Percentiles rank a stretch among this genome's conserved stretches.
phyloP scores from a whole-genome alignment of 2,329 filamentous ascomycete species.

The Trichoderma atrobrunneum region DNA sequence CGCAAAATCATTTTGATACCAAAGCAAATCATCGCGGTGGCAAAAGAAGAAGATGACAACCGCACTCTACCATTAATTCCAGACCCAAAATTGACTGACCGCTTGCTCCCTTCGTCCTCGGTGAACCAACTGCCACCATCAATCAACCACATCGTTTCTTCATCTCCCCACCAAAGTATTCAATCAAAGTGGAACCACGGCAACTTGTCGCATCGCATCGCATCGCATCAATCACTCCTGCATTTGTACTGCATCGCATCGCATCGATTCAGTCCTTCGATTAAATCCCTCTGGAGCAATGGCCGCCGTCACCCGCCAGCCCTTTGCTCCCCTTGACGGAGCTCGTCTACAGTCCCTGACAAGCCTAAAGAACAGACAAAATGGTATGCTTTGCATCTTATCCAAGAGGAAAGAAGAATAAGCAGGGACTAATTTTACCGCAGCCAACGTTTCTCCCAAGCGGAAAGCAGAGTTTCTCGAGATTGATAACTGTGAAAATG shows the following conservation, averaged over 20 bases:
- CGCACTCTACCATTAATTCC: not conserved
- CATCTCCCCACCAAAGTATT: not conserved
- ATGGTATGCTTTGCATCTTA: slow-evolving; percentile 50
- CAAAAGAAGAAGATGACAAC: not conserved
- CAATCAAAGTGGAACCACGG: not conserved
- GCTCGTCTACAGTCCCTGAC: slow-evolving; percentile 68
- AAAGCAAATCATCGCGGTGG: not conserved
- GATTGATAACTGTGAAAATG: slow-evolving; percentile 57
- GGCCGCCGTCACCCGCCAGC: slow-evolving; percentile 62
- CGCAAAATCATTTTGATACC: not conserved
- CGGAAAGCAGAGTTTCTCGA: slow-evolving; percentile 57
- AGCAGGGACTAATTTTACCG: not conserved
- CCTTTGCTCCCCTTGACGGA: slow-evolving; percentile 70
- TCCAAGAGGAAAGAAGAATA: not conserved
- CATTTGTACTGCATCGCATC: not conserved
- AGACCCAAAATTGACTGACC: slow-evolving; percentile 5
- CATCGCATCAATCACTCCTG: not conserved
- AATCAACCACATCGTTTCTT: not conserved
- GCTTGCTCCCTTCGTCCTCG: slow-evolving; percentile 6
- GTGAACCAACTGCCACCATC: slow-evolving; percentile 10
- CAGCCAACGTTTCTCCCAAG: slow-evolving; percentile 41
- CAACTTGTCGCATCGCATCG: not conserved
- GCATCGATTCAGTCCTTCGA: not conserved
- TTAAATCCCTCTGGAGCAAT: slow-evolving; percentile 34
- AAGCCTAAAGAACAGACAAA: slow-evolving; percentile 75